Evolutionary conservation across 306 rosid genomes (phyloP).

Genomic region (Malus domestica): ASM211411v1 NC_041797.1:32488001-32488500

Average conservation of each 20-base stretch:
- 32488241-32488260: not conserved
- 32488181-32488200: not conserved
- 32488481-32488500: not conserved
- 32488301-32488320: not conserved
- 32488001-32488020: not conserved
- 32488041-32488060: not conserved
- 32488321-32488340: not conserved
- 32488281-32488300: not conserved
- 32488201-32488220: not conserved
- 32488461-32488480: not conserved
- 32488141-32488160: not conserved
- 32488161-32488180: not conserved
- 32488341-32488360: not conserved
- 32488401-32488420: not conserved
- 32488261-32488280: not conserved
- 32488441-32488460: not conserved
- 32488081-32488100: not conserved
- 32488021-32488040: not conserved
- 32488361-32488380: not conserved
- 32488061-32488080: not conserved
- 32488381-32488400: not conserved
- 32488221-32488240: not conserved
- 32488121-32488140: not conserved
- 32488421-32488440: not conserved
- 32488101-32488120: not conserved